phyloP scores from a whole-genome alignment of 2,329 filamentous ascomycete species.

The Alternaria arbusti region DNA sequence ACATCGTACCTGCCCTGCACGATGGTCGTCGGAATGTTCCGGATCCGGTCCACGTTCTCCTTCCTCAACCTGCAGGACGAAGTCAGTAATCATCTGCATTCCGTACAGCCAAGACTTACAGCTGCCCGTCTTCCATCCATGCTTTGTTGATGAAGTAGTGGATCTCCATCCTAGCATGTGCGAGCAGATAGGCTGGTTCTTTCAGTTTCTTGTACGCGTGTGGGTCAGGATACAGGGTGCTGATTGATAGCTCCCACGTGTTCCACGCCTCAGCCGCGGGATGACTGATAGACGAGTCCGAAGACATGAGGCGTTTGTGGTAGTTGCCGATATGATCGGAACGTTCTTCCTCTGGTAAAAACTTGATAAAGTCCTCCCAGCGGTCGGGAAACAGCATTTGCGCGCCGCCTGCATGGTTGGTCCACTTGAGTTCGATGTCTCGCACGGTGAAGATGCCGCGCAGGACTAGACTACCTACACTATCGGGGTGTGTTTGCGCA shows the following conservation, averaged over 20 bases:
- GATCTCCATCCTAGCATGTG: slow-evolving; percentile 52
- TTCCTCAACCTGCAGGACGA: slow-evolving; percentile 20
- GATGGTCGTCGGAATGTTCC: slow-evolving; percentile 49
- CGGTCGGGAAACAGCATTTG: slow-evolving; percentile 50
- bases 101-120: slow-evolving; percentile 17
- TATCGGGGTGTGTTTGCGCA: slow-evolving; percentile 51
- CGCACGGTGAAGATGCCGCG: slow-evolving; percentile 53
- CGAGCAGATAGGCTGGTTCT: slow-evolving; percentile 37
- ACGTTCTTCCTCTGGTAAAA: slow-evolving; percentile 48
- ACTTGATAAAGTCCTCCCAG: slow-evolving; percentile 46
- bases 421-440: slow-evolving; percentile 49
- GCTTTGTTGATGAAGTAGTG: slow-evolving; percentile 54
- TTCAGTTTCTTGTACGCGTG: slow-evolving; percentile 26
- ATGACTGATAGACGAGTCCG: slow-evolving; percentile 34
- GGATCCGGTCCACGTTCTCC: slow-evolving; percentile 45
- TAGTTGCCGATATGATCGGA: slow-evolving; percentile 48
- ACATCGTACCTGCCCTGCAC: slow-evolving; percentile 57
- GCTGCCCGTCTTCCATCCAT: slow-evolving; percentile 52
- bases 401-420: slow-evolving; percentile 32
- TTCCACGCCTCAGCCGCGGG: slow-evolving; percentile 48
- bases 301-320: slow-evolving; percentile 50
- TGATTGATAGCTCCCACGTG: slow-evolving; percentile 44
- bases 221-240: slow-evolving; percentile 34
- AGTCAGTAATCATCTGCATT: too few relatives aligned
- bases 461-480: slow-evolving; percentile 50